These are phyloP conservation scores for Podospora appendiculata DNA, from an alignment of 495 filamentous ascomycete genomes.

Conservation along the genomic window DNA sequence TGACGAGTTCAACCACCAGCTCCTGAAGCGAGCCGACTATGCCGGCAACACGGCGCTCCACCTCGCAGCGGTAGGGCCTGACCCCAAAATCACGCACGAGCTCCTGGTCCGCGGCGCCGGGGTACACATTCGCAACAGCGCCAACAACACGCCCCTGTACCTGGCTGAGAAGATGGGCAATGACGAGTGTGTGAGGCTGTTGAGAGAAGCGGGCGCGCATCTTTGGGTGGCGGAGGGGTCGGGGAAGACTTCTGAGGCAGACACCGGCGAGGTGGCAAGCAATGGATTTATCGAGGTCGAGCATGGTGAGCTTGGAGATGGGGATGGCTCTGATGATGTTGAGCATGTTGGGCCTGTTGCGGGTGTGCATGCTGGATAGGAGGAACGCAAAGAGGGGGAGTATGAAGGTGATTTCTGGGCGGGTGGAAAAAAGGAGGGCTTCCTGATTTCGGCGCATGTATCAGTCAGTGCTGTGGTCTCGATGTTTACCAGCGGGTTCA, in stretches of 20 bases:
- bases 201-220: slow-evolving; percentile 37
- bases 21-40: slow-evolving; percentile 77
- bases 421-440: too few relatives aligned
- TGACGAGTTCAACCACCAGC: slow-evolving; percentile 47
- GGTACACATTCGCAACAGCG: slow-evolving; percentile 77
- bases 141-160: slow-evolving; percentile 75
- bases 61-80: slow-evolving; percentile 44
- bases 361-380: neutral
- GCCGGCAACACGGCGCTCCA: slow-evolving; percentile 80
- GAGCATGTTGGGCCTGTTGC: neutral
- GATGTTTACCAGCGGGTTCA: too few relatives aligned
- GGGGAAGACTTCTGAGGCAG: slow-evolving; percentile 8
- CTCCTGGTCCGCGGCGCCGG: slow-evolving; percentile 72
- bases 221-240: slow-evolving; percentile 23
- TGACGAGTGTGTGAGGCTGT: slow-evolving; percentile 53
- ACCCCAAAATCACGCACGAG: slow-evolving; percentile 54
- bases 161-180: slow-evolving; percentile 54
- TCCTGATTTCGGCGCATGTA: too few relatives aligned
- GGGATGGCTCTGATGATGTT: neutral
- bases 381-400: neutral
- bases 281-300: slow-evolving; percentile 9
- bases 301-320: neutral
- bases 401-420: neutral
- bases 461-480: too few relatives aligned
- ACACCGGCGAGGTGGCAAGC: slow-evolving; percentile 3